Evolutionary conservation across 2,329 filamentous ascomycete species (phyloP), one percentile per base, ranked within the genome.

Genomic region (Rutstroemia sp.): DNA sequence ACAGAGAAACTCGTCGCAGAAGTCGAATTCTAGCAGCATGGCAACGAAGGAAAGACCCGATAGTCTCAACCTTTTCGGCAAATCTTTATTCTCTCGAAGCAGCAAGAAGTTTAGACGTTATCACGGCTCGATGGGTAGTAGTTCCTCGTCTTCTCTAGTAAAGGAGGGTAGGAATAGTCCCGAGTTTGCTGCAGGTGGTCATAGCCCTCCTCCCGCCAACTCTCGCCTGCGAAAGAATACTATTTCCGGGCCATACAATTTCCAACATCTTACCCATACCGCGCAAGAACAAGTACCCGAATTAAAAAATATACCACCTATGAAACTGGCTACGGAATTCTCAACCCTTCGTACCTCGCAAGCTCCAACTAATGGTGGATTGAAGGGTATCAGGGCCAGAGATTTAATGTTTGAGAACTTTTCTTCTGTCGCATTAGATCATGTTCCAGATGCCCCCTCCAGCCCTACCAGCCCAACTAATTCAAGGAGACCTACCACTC

Each of bases 181-280:
- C 12, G 42, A 46, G 9, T 4, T 46, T 27, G 14, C 30, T 10
- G 25, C 51, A 56, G 44, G 56, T 45, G 16, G 44, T 27, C 49
- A 23, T 8, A 53, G 50, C 2, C 34, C 50, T 18, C 30, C 49
- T 16, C 16, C 50, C 14, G 6, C 4, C 16, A 56, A 38, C 41
- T 45, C 52, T n/a, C 48, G 42, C 18, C 52, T 59, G 37, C 54
- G 57, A 50, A 61, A 61, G 49, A 61, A 63, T 10, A 44, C 57
- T 19, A 86, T 86, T 54, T 86, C 83, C 0, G 78, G 74, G 1
- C 83, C 83, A 2, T 86, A 83, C 70, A 85, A 86, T 71, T 86
- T 86, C 59, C 82, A 85, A 65, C 83, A 86, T 68, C 74, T 86
- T 37, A 77, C 79, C 4, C 82, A 85, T 66, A 81, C 78, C 12